phyloP scores from a whole-genome alignment of 768 basidiomycete species.

The Thelephora aurantiotincta region DNA sequence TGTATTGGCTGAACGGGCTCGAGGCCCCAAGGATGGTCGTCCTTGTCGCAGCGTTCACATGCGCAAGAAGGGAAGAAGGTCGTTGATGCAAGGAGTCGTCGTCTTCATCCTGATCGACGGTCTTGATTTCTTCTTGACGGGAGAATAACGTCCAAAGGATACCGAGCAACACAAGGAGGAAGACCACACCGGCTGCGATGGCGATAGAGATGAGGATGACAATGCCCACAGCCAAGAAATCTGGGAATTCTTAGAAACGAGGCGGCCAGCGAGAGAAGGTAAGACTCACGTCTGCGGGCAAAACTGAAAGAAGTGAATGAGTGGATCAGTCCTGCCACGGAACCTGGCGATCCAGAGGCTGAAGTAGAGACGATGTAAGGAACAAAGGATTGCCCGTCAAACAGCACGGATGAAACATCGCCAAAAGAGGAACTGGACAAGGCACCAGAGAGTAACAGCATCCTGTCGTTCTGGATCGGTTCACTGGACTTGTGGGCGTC shows the following conservation, averaged over 20 bases:
- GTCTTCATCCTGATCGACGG: conserved; percentile 52
- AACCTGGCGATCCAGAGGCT: conserved; percentile 50
- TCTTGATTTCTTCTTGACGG: conserved; percentile 52
- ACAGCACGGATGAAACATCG: conserved; percentile 74
- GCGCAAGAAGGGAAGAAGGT: conserved; percentile 78
- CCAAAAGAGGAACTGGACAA: conserved; percentile 59
- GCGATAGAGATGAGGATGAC: conserved; percentile 97
- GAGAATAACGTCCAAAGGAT: conserved; percentile 85
- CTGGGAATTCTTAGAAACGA: conserved; percentile 21
- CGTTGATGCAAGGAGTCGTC: conserved; percentile 62
- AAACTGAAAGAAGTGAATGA: conserved; percentile 73
- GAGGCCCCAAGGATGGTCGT: conserved; percentile 59
- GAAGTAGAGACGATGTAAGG: conserved; percentile 71
- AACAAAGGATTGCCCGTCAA: conserved; percentile 68
- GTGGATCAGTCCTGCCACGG: conserved; percentile 68
- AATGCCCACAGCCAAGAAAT: conserved; percentile 80
- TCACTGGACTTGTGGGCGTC: conserved; percentile 57
- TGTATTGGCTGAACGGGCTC: conserved; percentile 22
- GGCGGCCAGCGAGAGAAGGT: not conserved
- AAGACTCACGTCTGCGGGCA: conserved; percentile 44
- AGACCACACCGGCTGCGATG: conserved; percentile 87
- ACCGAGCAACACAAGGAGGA: conserved; percentile 72
- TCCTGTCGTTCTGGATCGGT: conserved; percentile 70
- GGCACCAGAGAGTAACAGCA: conserved; percentile 79
- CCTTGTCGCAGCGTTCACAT: conserved; percentile 83